These are phyloP conservation scores for Rhizomucor pusillus DNA, from an alignment of 371 early-diverging fungal genomes.

Conservation along the genomic window DNA sequence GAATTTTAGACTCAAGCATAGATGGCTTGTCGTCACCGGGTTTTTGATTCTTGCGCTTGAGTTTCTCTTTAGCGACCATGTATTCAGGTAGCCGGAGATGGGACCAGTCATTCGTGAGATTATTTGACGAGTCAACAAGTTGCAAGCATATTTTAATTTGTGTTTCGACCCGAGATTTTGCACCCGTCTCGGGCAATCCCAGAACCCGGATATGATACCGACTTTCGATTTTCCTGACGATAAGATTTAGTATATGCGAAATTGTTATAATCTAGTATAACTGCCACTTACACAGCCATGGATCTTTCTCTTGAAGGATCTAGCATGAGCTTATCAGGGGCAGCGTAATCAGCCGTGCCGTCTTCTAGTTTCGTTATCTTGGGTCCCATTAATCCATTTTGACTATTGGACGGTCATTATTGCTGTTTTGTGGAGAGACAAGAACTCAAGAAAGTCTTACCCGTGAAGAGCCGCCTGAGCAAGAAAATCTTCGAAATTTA, in stretches of 20 bases:
- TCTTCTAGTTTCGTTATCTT: constrained; percentile 15
- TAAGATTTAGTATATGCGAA: neutral
- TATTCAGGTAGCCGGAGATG: constrained; percentile 71
- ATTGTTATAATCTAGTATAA: neutral
- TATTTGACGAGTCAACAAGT: constrained; percentile 57
- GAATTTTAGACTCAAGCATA: constrained; percentile 29
- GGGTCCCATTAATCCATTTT: constrained; percentile 39
- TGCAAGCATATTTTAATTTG: constrained; percentile 80
- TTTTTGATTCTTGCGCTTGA: constrained; percentile 41
- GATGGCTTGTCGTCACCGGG: constrained; percentile 27
- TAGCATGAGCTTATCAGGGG: constrained; percentile 27
- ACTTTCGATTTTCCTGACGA: constrained; percentile 23
- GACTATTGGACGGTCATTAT: constrained; percentile 12
- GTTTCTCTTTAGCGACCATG: constrained; percentile 66
- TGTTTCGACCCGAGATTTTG: constrained; percentile 81
- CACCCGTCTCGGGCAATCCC: constrained; percentile 71
- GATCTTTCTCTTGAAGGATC: constrained; percentile 18
- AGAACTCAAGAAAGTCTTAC: constrained; percentile 16
- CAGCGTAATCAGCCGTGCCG: constrained; percentile 17
- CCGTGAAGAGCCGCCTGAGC: constrained; percentile 43
- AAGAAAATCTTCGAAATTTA: constrained; percentile 48
- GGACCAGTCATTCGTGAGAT: constrained; percentile 65
- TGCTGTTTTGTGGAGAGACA: neutral
- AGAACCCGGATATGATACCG: constrained; percentile 56
- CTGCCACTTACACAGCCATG: constrained; percentile 21